Conservation (phyloP, 2,329 filamentous ascomycete species). For the Basipetospora chlamydospora region DNA sequence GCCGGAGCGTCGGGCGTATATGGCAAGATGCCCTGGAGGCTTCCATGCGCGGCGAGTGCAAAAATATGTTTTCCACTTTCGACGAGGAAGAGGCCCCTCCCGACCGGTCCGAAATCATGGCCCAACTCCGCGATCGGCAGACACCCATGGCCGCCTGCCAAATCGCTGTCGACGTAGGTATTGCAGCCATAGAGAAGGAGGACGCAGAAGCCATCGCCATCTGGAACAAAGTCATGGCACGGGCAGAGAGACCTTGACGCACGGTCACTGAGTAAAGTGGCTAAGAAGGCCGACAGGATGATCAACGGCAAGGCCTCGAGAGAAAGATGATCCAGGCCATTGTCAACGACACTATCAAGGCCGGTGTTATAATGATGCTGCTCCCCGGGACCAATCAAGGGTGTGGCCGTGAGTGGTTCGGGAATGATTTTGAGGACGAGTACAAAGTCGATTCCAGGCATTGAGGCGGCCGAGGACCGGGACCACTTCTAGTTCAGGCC, state of each 20-base stretch:
- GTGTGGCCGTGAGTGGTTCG: too few species aligned
- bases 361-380: too few species aligned
- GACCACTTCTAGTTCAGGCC: too few species aligned
- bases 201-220: not conserved
- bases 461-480: too few species aligned
- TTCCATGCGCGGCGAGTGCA: not conserved
- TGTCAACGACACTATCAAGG: too few species aligned
- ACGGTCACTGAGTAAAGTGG: not conserved
- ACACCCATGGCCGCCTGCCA: not conserved
- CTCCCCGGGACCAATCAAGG: too few species aligned
- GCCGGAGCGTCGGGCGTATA: not conserved
- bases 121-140: not conserved
- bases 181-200: not conserved
- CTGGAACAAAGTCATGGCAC: too few species aligned
- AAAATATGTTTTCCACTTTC: not conserved
- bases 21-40: not conserved
- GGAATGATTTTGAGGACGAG: too few species aligned
- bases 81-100: not conserved
- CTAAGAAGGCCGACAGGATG: too few species aligned
- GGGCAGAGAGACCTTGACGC: not conserved
- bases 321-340: too few species aligned
- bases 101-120: not conserved
- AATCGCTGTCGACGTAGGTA: not conserved
- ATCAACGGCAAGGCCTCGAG: too few species aligned
- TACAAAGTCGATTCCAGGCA: too few species aligned